Evolutionary conservation across 129 eudicot genomes (phyloP), one percentile per base, ranked within the genome.

Genomic region (Centrapalus pauciflorus): DNA sequence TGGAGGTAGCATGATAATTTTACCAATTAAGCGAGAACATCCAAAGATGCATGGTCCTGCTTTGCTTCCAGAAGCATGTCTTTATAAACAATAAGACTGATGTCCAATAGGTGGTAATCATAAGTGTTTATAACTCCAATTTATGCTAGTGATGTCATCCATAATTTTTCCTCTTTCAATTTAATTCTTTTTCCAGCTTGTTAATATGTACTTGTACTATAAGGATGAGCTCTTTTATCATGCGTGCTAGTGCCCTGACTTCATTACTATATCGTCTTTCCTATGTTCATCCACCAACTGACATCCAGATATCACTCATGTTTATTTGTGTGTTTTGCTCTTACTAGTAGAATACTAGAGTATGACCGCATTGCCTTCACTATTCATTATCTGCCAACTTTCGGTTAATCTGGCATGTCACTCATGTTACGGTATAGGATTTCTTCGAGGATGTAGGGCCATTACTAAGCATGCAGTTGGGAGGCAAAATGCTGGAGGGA

Each of bases 361-460:
- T 56, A 57, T 48, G 54, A 20, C 43, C 69, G 55, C 46, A 24
- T 54, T 37, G 37, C 28, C 19, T 21, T 19, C 32, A 49, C 20
- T 33, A 51, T 25, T 32, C 32, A 21, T 50, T 49, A 66, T 66
- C 20, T 21, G 14, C 29, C 48, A 13, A 20, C 60, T 49, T 49
- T 8, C 8, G 46, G 50, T 46, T 66, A 66, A 48, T 49, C 24
- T 19, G 13, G 13, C 30, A 49, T 1, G 8, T 50, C 45, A 67
- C 50, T 49, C 20, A 65, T 59, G 45, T 32, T 11, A 26, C 51
- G 54, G 23, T 64, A 61, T 83, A 92, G 96, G 99, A 93, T 66
- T 93, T 93, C 78, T 89, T 93, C 56, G 96, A 89, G 82, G 99
- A 93, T 71, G 99, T 93, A 20, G 99, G 85, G 45, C 99, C 99